Conservation (phyloP, 306 rosid species). For the Cucumis cinereus region DNA sequence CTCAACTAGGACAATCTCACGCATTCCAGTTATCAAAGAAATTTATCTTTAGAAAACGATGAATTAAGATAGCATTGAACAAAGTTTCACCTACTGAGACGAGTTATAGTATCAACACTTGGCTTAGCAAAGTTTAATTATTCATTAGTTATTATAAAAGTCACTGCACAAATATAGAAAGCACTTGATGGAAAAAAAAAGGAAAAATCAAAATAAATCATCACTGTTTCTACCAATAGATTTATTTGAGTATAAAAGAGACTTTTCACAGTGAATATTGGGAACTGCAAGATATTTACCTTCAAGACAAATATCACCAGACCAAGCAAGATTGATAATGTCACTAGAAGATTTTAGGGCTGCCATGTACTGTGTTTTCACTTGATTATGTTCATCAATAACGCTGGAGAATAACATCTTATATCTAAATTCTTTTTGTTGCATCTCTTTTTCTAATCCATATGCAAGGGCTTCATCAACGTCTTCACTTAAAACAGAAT, state of each 20-base stretch:
- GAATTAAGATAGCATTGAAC: neutral
- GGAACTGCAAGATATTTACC: slow-evolving; percentile 32
- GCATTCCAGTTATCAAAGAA: neutral
- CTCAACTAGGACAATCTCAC: neutral
- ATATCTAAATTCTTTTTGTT: slow-evolving; percentile 40
- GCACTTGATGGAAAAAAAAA: neutral
- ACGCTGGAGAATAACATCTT: slow-evolving; percentile 37
- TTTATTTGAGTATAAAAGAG: neutral
- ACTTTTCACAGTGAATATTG: neutral
- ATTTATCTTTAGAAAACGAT: neutral
- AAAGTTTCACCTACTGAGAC: neutral
- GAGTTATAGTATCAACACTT: neutral
- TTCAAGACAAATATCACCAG: slow-evolving; percentile 79
- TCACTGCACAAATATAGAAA: neutral
- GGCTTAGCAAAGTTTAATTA: neutral
- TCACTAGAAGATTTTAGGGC: slow-evolving; percentile 63
- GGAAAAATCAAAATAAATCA: neutral
- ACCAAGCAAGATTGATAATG: slow-evolving; percentile 54
- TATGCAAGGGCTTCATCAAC: slow-evolving; percentile 83
- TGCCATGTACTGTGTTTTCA: slow-evolving; percentile 61
- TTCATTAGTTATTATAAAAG: neutral
- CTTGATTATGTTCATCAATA: slow-evolving; percentile 28
- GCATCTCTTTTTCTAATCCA: slow-evolving; percentile 83
- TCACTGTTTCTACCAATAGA: neutral
- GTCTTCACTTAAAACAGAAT: slow-evolving; percentile 69